These are phyloP conservation scores for Didymella arachidicola DNA, from an alignment of 2,329 filamentous ascomycete genomes.

Conservation along the genomic window DNA sequence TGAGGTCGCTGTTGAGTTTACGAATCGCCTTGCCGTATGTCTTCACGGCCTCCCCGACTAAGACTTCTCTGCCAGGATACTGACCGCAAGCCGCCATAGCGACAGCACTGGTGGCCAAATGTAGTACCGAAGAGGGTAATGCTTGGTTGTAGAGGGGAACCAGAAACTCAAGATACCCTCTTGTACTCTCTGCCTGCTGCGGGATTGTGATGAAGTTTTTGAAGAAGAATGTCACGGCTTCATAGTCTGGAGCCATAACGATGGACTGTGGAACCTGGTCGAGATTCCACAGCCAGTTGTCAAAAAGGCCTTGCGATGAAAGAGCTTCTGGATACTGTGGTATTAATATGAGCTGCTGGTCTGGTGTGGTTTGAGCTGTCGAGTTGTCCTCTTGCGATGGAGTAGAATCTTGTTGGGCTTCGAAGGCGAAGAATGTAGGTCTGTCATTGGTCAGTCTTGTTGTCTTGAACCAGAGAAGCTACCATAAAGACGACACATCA, in stretches of 20 bases:
- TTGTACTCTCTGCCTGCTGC: constrained; percentile 48
- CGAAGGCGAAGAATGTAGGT: constrained; percentile 8
- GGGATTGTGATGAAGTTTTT: constrained; percentile 52
- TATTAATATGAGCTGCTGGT: constrained; percentile 33
- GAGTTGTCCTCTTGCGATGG: constrained; percentile 5
- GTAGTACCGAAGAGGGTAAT: constrained; percentile 47
- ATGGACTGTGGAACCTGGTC: constrained; percentile 40
- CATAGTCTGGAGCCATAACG: constrained; percentile 44
- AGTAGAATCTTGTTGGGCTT: constrained; percentile 1
- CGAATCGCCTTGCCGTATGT: constrained; percentile 51
- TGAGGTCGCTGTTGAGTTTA: constrained; percentile 48
- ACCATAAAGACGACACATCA: neutral
- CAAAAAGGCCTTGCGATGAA: constrained; percentile 29
- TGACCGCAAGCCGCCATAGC: constrained; percentile 50
- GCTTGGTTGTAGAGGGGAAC: constrained; percentile 50
- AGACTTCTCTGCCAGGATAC: constrained; percentile 47
- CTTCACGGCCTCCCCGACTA: constrained; percentile 45
- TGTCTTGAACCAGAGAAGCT: neutral
- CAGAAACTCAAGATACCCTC: constrained; percentile 51
- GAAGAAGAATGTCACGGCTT: constrained; percentile 54
- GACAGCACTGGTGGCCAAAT: constrained; percentile 51
- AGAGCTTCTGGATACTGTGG: constrained; percentile 23
- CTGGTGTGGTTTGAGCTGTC: constrained; percentile 9
- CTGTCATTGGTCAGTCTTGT: constrained; percentile 5
- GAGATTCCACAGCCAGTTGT: constrained; percentile 44